phyloP scores from a whole-genome alignment of 441 rosid species.

The Syzygium malaccense region DNA sequence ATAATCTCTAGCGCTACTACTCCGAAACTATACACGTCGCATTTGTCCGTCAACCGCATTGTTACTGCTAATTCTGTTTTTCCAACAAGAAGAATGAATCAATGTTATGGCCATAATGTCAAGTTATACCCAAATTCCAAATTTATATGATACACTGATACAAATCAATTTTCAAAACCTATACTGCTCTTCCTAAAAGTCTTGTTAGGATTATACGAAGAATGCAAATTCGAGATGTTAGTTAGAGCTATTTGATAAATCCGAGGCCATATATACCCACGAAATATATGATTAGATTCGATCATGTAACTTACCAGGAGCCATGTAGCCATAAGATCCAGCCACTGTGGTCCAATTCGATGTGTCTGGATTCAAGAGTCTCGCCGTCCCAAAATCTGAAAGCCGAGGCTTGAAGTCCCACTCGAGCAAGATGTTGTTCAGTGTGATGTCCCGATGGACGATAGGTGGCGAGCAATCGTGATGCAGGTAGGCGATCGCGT shows the following conservation, averaged over 20 bases:
- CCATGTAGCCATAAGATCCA: slow-evolving; percentile 65
- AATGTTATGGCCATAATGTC: neutral
- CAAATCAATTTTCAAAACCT: neutral
- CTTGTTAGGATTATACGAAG: neutral
- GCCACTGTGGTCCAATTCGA: slow-evolving; percentile 52
- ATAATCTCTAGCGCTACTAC: slow-evolving; percentile 49
- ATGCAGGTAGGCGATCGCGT: slow-evolving; percentile 60
- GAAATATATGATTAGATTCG: neutral
- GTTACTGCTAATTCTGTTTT: slow-evolving; percentile 53
- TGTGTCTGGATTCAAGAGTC: slow-evolving; percentile 33
- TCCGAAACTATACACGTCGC: slow-evolving; percentile 59
- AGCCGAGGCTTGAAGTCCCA: slow-evolving; percentile 38
- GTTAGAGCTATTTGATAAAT: neutral
- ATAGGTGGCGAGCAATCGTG: slow-evolving; percentile 50
- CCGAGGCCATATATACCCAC: neutral
- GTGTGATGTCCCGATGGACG: slow-evolving; percentile 49
- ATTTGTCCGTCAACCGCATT: slow-evolving; percentile 43
- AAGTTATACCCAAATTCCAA: neutral
- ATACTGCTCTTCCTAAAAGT: neutral
- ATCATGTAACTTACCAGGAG: slow-evolving; percentile 41
- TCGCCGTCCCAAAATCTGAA: slow-evolving; percentile 60
- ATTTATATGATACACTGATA: rapidly evolving
- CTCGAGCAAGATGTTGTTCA: slow-evolving; percentile 50
- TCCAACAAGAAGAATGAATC: neutral
- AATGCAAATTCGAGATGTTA: neutral